A percentile compares a stretch with the other conserved stretches of the same genome.
These are phyloP conservation scores for Pseudogymnoascus sp. DNA, from an alignment of 2,329 filamentous ascomycete species.

Conservation along the genomic window DNA sequence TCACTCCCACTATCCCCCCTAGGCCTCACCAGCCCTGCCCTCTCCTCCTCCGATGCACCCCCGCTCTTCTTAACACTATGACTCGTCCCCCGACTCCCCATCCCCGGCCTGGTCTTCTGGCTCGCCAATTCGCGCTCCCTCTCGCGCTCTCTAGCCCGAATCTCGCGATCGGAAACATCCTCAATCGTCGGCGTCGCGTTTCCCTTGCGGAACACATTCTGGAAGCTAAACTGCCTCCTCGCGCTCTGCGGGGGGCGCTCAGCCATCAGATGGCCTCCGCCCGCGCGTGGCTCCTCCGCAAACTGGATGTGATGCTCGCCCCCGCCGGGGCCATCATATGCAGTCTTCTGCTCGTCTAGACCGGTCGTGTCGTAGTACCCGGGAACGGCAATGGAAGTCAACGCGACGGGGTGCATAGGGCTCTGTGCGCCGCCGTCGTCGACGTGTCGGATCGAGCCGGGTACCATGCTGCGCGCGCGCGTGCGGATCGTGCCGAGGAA, in stretches of 20 bases:
- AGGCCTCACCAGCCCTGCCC: slow-evolving; percentile 65
- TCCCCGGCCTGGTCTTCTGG: slow-evolving; percentile 26
- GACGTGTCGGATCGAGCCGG: slow-evolving; percentile 22
- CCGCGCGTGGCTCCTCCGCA: slow-evolving; percentile 21
- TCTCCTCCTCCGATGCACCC: slow-evolving; percentile 68
- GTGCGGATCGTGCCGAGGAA: slow-evolving; percentile 46
- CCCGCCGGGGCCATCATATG: slow-evolving; percentile 41
- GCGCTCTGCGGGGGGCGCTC: slow-evolving; percentile 53
- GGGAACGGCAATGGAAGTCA: slow-evolving; percentile 51
- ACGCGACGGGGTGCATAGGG: slow-evolving; percentile 51
- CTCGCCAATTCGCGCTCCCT: slow-evolving; percentile 15
- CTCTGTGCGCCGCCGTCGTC: slow-evolving; percentile 35
- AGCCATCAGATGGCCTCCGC: slow-evolving; percentile 18
- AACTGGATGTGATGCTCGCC: slow-evolving; percentile 41
- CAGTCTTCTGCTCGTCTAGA: slow-evolving; percentile 34
- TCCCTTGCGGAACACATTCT: slow-evolving; percentile 58
- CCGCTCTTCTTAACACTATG: slow-evolving; percentile 27
- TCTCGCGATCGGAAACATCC: background rate
- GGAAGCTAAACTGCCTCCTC: slow-evolving; percentile 82
- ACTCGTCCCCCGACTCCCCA: slow-evolving; percentile 34
- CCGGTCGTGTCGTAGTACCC: slow-evolving; percentile 35
- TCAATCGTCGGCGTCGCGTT: background rate
- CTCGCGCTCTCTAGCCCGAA: slow-evolving; percentile 4
- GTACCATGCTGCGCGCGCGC: slow-evolving; percentile 31
- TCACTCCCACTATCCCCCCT: slow-evolving; percentile 42